Percentiles rank a stretch among this genome's conserved stretches.
phyloP scores from a whole-genome alignment of 1,284 basidiomycete species.

The Hypsizygus ulmarius region DNA sequence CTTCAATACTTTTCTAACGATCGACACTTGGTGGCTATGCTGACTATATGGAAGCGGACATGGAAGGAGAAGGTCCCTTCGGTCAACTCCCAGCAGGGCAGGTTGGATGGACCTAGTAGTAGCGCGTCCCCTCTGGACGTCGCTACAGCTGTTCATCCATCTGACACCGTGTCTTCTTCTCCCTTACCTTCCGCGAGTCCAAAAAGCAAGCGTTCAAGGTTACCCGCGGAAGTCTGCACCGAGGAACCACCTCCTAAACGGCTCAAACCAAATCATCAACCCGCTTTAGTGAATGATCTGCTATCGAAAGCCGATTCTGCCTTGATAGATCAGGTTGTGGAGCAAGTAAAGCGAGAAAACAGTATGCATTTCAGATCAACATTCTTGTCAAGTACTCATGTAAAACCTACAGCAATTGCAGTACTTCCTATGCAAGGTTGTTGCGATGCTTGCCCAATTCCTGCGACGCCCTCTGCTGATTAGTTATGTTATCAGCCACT shows the following conservation, averaged over 20 bases:
- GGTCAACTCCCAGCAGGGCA: constrained; percentile 25
- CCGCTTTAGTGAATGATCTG: constrained; percentile 27
- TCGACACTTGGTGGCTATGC: constrained; percentile 34
- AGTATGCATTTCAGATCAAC: constrained; percentile 23
- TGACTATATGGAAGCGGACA: constrained; percentile 52
- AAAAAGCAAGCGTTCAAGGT: constrained; percentile 8
- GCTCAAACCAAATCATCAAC: constrained; percentile 12
- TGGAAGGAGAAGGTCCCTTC: constrained; percentile 39
- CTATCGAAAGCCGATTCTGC: constrained; percentile 27
- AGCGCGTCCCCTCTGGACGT: constrained; percentile 28
- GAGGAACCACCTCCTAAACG: constrained; percentile 24
- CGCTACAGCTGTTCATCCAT: constrained; percentile 32
- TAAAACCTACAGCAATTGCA: constrained; percentile 29
- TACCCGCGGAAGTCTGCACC: constrained; percentile 7
- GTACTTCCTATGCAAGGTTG: constrained; percentile 28
- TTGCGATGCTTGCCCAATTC: constrained; percentile 12
- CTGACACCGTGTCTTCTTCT: constrained; percentile 24
- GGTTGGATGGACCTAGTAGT: constrained; percentile 31
- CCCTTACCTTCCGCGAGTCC: constrained; percentile 15
- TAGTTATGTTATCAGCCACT: constrained; percentile 17
- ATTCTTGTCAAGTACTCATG: constrained; percentile 1
- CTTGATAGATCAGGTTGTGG: constrained; percentile 26
- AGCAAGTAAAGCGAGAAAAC: constrained; percentile 31
- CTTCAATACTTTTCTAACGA: constrained; percentile 1
- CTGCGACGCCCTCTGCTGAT: not conserved